Evolutionary conservation across 306 rosid genomes (phyloP).

Genomic region (Cyamopsis tetragonoloba): DNA sequence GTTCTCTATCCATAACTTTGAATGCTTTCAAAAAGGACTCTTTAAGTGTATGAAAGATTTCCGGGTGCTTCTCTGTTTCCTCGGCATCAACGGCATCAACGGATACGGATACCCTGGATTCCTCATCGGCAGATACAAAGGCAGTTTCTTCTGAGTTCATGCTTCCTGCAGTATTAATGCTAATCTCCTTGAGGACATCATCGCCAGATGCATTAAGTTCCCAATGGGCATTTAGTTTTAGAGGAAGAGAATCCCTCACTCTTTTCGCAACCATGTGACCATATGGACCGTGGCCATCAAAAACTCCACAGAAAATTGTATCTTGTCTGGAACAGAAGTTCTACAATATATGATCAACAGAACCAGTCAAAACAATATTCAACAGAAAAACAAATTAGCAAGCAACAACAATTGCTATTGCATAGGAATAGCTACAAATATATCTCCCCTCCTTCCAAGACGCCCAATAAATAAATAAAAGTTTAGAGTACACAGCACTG

Average conservation of each 20-base stretch:
- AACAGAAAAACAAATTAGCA: conserved; percentile 16
- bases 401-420: conserved; percentile 3
- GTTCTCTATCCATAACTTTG: conserved; percentile 86
- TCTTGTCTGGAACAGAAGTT: conserved; percentile 80
- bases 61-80: conserved; percentile 66
- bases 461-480: not conserved
- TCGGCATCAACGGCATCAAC: conserved; percentile 53
- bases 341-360: conserved; percentile 40
- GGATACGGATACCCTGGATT: conserved; percentile 52
- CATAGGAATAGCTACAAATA: not conserved
- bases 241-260: conserved; percentile 97
- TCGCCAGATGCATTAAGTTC: conserved; percentile 53
- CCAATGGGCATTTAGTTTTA: conserved; percentile 85
- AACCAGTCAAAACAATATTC: conserved; percentile 14
- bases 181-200: conserved; percentile 70
- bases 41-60: conserved; percentile 67
- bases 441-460: not conserved
- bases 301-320: conserved; percentile 93
- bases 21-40: conserved; percentile 85
- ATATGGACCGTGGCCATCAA: conserved; percentile 96
- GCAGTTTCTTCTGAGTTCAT: conserved; percentile 60
- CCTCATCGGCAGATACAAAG: conserved; percentile 67
- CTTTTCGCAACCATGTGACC: conserved; percentile 99
- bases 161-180: conserved; percentile 57
- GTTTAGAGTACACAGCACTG: not conserved